Conservation (phyloP, 2,329 filamentous ascomycete species). For the Lachnellula suecica region DNA sequence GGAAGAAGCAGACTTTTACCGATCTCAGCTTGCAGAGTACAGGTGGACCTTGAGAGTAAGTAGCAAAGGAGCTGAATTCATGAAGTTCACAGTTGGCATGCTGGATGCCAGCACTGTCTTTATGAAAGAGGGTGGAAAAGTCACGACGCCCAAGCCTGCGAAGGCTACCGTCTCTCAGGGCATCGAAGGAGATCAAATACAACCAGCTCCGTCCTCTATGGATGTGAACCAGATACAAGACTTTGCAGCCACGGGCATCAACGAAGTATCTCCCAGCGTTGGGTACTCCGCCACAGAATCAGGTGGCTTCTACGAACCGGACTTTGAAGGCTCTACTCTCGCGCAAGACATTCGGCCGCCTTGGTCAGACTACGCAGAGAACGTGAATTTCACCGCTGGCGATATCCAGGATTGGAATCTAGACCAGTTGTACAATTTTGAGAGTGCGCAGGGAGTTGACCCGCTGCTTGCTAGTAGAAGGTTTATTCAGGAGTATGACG, state of each 20-base stretch:
- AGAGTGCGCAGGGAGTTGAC: conserved; percentile 19
- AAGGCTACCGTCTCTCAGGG: background rate
- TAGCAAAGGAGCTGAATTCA: conserved; percentile 28
- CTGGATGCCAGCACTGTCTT: conserved; percentile 27
- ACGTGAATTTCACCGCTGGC: conserved; percentile 20
- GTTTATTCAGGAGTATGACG: conserved; percentile 27
- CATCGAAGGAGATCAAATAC: background rate
- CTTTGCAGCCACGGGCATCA: background rate
- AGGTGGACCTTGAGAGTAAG: conserved; percentile 28
- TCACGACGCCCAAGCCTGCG: conserved; percentile 13
- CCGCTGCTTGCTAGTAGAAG: conserved; percentile 15
- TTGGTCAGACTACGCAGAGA: conserved; percentile 19
- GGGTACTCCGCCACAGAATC: conserved; percentile 21
- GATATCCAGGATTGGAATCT: conserved; percentile 25
- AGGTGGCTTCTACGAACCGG: conserved; percentile 15
- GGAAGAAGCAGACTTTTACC: conserved; percentile 27
- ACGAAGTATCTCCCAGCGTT: conserved; percentile 21
- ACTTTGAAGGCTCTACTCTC: background rate
- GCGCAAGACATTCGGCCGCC: conserved; percentile 14
- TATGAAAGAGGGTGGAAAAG: conserved; percentile 21
- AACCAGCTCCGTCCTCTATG: background rate
- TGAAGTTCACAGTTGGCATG: conserved; percentile 30
- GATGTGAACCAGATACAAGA: conserved; percentile 5
- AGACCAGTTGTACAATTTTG: conserved; percentile 27
- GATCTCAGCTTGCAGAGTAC: conserved; percentile 25